phyloP scores from a whole-genome alignment of 768 basidiomycete species.

The Hemileccinum impolitum region DNA sequence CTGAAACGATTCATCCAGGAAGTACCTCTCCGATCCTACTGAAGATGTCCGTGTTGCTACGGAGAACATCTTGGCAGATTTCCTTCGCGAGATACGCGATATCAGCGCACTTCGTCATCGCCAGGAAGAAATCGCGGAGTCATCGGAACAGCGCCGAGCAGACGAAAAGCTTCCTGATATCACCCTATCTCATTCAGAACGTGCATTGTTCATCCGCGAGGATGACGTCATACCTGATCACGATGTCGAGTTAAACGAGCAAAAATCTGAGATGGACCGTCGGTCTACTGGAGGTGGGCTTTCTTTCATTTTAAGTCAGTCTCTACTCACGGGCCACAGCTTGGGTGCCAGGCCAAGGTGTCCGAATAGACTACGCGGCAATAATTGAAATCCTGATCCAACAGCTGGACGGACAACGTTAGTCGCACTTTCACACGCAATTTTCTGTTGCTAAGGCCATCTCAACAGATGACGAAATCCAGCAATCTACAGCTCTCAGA shows the following conservation, averaged over 20 bases:
- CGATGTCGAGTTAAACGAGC: slow-evolving; percentile 44
- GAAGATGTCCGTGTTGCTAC: slow-evolving; percentile 91
- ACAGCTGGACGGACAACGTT: slow-evolving; percentile 82
- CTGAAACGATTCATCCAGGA: slow-evolving; percentile 43
- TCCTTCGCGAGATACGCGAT: slow-evolving; percentile 86
- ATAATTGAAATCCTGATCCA: slow-evolving; percentile 91
- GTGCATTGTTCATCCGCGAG: slow-evolving; percentile 52
- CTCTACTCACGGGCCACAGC: slow-evolving; percentile 37
- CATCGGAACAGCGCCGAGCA: slow-evolving; percentile 36
- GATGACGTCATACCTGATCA: slow-evolving; percentile 37
- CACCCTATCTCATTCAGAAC: slow-evolving; percentile 54
- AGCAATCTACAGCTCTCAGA: slow-evolving; percentile 87
- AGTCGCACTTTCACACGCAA: slow-evolving; percentile 28
- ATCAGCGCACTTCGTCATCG: slow-evolving; percentile 73
- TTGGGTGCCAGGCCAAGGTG: slow-evolving; percentile 94
- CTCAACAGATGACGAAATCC: slow-evolving; percentile 77
- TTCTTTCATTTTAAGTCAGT: not conserved
- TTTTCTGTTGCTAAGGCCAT: slow-evolving; percentile 2
- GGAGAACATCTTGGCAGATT: slow-evolving; percentile 83
- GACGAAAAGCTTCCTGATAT: slow-evolving; percentile 59
- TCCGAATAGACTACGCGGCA: slow-evolving; percentile 84
- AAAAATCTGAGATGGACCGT: slow-evolving; percentile 43
- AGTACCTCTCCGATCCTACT: slow-evolving; percentile 93
- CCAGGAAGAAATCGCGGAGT: slow-evolving; percentile 51
- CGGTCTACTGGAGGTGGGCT: slow-evolving; percentile 62